Conservation (phyloP, 805 yeast genomes). For the Wickerhamomyces mucosus region DNA sequence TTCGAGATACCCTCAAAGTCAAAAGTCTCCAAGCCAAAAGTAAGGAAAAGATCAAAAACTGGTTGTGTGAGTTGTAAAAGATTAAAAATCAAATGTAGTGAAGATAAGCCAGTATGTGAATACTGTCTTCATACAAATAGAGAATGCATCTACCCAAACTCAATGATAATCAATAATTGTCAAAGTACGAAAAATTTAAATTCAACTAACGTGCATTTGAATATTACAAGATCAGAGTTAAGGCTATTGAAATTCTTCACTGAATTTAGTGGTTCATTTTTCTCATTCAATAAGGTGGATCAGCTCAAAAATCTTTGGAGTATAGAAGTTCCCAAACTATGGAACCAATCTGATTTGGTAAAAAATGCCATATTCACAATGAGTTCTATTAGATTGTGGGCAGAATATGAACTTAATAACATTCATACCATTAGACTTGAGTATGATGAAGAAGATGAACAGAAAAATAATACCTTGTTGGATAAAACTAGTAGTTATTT, state of each 20-base stretch:
- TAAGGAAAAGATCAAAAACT: conserved; percentile 50
- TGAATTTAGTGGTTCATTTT: conserved; percentile 15
- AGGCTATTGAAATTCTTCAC: conserved; percentile 13
- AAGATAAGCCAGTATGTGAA: conserved; percentile 64
- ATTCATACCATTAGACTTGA: conserved; percentile 9
- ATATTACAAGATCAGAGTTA: conserved; percentile 12
- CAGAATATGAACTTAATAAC: conserved; percentile 9
- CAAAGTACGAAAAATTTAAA: conserved; percentile 7
- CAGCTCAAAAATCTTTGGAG: conserved; percentile 9
- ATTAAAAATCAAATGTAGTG: conserved; percentile 89
- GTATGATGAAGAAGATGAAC: conserved; percentile 8
- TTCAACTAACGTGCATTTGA: conserved; percentile 11
- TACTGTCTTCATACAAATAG: conserved; percentile 73
- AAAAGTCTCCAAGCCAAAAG: not conserved
- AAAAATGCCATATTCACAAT: conserved; percentile 13
- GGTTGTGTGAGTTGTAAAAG: conserved; percentile 87
- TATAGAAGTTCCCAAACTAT: conserved; percentile 11
- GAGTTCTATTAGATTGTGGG: conserved; percentile 13
- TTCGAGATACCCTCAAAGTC: not conserved
- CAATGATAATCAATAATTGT: conserved; percentile 1
- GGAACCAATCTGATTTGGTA: conserved; percentile 10
- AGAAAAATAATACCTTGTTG: conserved; percentile 5
- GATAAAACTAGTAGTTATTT: conserved; percentile 10
- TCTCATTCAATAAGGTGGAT: conserved; percentile 9
- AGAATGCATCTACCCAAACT: conserved; percentile 53